Evolutionary conservation across 108 stramenopile species (phyloP).

Genomic region (Skeletonema potamos): DNA sequence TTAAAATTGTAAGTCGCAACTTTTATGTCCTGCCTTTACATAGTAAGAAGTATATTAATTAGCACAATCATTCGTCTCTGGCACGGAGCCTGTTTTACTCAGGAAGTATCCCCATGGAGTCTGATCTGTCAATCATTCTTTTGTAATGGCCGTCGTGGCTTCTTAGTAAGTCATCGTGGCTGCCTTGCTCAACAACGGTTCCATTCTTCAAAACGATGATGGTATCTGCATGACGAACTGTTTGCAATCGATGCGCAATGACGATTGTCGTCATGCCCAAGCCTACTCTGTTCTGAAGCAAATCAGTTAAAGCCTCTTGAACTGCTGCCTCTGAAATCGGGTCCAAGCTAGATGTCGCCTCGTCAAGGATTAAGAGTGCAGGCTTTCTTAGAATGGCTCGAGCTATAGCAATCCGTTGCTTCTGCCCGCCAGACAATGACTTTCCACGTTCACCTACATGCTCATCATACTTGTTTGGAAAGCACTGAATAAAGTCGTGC

Average conservation of each 20-base stretch:
- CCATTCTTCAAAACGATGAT: constrained; percentile 81
- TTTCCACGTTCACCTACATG: constrained; percentile 79
- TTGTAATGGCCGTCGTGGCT: constrained; percentile 43
- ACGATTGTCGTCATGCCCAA: constrained; percentile 72
- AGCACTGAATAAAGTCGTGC: constrained; percentile 71
- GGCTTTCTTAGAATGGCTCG: constrained; percentile 84
- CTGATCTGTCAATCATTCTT: constrained; percentile 47
- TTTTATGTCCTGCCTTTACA: no score
- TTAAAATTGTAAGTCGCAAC: no score
- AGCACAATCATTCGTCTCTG: no score
- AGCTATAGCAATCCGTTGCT: constrained; percentile 93
- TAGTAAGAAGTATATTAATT: no score
- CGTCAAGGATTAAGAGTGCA: constrained; percentile 82
- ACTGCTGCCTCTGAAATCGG: constrained; percentile 77
- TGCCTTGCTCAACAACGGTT: constrained; percentile 69
- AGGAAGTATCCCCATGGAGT: constrained; percentile 45
- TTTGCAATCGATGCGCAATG: constrained; percentile 88
- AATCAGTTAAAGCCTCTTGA: constrained; percentile 76
- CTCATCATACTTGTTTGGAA: constrained; percentile 90
- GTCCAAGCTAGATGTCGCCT: constrained; percentile 58
- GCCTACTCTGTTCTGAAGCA: constrained; percentile 39
- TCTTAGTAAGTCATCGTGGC: constrained; percentile 79
- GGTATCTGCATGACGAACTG: constrained; percentile 80
- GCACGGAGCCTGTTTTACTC: no score
- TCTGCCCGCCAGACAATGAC: constrained; percentile 91